Percentiles rank a stretch among this genome's conserved stretches.
Evolutionary conservation across 1,284 basidiomycete species (phyloP).

Genomic region (Coniferiporia weirii): DNA sequence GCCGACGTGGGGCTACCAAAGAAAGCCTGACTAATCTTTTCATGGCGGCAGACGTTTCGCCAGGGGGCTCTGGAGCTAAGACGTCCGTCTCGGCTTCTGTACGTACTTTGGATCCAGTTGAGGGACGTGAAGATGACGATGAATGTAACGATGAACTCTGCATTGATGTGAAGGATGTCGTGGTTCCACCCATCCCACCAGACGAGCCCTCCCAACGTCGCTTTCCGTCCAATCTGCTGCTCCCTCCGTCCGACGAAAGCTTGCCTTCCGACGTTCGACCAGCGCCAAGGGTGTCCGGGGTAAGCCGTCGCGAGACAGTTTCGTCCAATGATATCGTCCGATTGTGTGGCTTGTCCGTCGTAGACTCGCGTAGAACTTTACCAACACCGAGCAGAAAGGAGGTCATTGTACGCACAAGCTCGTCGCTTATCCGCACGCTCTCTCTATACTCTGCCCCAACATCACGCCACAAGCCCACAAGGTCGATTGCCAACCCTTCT

Average conservation of each 20-base stretch:
- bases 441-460: conserved; percentile 70
- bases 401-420: conserved; percentile 68
- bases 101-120: neutral
- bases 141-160: conserved; percentile 8
- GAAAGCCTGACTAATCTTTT: conserved; percentile 8
- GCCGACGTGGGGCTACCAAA: conserved; percentile 1
- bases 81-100: neutral
- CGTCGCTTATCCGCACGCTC: conserved; percentile 63
- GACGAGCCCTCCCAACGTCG: conserved; percentile 48
- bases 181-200: conserved; percentile 11
- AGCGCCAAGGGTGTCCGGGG: conserved; percentile 25
- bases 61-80: neutral
- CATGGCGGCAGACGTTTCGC: neutral
- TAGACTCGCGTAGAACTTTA: conserved; percentile 55
- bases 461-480: conserved; percentile 57
- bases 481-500: conserved; percentile 31
- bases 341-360: conserved; percentile 29
- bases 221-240: conserved; percentile 50
- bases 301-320: conserved; percentile 23
- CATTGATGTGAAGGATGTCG: conserved; percentile 14
- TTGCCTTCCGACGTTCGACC: conserved; percentile 26
- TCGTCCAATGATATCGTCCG: conserved; percentile 40
- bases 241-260: conserved; percentile 36
- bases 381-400: conserved; percentile 68
- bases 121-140: conserved; percentile 10